Conservation (phyloP, 1,284 basidiomycete genomes). For the Mycena sp. region DNA sequence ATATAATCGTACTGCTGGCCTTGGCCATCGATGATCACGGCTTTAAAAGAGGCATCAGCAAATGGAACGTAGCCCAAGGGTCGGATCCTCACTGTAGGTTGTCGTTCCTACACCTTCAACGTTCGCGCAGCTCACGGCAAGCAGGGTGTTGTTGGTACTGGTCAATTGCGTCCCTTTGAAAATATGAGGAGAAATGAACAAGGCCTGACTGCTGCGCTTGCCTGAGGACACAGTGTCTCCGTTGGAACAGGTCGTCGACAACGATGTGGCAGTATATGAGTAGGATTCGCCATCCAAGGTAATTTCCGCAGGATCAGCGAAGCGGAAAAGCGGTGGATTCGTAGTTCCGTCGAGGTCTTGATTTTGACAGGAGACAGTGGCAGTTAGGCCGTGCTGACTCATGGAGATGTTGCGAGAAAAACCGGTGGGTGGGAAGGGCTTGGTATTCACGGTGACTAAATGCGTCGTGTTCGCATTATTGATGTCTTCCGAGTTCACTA, state of each 20-base stretch:
- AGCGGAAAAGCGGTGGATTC: not conserved
- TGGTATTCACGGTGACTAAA: not conserved
- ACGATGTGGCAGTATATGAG: not conserved
- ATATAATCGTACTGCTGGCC: not conserved
- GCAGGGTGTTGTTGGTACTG: not conserved
- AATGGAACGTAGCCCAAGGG: not conserved
- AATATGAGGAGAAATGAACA: too few species aligned
- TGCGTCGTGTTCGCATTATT: not conserved
- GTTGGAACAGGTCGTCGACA: not conserved
- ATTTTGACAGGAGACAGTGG: not conserved
- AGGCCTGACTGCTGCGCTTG: too few species aligned
- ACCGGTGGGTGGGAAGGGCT: not conserved
- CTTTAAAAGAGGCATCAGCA: not conserved
- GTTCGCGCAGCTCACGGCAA: not conserved
- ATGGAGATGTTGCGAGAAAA: not conserved
- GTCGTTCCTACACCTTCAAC: not conserved
- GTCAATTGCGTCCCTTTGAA: too few species aligned
- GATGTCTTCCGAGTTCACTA: not conserved
- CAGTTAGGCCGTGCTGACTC: conserved; percentile 8
- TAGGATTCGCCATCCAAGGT: not conserved
- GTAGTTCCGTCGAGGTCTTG: not conserved
- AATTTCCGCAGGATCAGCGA: not conserved
- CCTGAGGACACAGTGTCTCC: too few species aligned
- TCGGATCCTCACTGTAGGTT: not conserved
- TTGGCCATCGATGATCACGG: conserved; percentile 8